A percentile compares a stretch with the other conserved stretches of the same genome.
These are phyloP conservation scores for Acanthamoeba lugdunensis DNA, from an alignment of 208 protist species.

Conservation along the genomic window DNA sequence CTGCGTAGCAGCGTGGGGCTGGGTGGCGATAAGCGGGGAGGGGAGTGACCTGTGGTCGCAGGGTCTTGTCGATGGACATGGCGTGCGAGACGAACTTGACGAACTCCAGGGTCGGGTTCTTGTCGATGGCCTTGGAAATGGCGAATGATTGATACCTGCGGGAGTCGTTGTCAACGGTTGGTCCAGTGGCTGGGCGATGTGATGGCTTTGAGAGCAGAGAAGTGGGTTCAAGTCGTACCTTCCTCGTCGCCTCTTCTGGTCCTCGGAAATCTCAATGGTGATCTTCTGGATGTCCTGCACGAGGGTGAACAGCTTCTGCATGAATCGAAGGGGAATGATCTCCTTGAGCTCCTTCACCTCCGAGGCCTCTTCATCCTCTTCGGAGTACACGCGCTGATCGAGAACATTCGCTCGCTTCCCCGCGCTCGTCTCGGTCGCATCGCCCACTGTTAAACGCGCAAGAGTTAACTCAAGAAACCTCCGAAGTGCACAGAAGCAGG, in stretches of 20 bases:
- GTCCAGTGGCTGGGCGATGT: too few species aligned
- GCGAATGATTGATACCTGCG: constrained; percentile 49
- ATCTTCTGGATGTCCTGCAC: constrained; percentile 65
- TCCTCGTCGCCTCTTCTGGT: constrained; percentile 35
- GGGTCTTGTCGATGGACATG: constrained; percentile 79
- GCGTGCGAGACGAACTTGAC: constrained; percentile 85
- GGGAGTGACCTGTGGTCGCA: constrained; percentile 68
- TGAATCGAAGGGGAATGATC: constrained; percentile 50
- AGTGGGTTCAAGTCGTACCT: background rate
- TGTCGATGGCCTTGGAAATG: constrained; percentile 61
- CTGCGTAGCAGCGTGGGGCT: background rate
- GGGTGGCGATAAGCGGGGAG: background rate
- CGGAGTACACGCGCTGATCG: constrained; percentile 56
- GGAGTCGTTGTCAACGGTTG: background rate
- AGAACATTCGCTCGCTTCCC: constrained; percentile 55
- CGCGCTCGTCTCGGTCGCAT: background rate
- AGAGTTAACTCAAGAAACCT: background rate
- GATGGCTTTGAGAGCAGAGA: background rate
- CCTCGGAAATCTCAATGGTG: constrained; percentile 46
- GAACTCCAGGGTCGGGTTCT: constrained; percentile 78
- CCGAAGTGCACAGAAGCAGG: background rate
- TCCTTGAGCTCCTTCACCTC: constrained; percentile 49
- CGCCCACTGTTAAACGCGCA: background rate
- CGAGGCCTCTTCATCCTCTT: constrained; percentile 39
- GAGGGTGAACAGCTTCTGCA: constrained; percentile 70